phyloP scores from a whole-genome alignment of 2,329 filamentous ascomycete genomes.

The Fusarium graminum region DNA sequence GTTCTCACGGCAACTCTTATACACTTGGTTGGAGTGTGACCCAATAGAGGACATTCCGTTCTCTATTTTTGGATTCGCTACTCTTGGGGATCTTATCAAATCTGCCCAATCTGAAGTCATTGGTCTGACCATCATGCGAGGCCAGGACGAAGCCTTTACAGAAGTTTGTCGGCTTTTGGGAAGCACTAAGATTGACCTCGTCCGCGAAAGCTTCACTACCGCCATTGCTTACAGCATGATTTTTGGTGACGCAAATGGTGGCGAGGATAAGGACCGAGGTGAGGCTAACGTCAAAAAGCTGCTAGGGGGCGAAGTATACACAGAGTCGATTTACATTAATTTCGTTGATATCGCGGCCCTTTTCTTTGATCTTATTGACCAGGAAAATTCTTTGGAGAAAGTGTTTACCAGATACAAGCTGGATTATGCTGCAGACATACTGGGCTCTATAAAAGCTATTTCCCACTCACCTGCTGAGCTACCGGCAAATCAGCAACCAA shows the following conservation, averaged over 20 bases:
- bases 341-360: slow-evolving; percentile 83
- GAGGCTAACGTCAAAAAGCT: slow-evolving; percentile 76
- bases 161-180: slow-evolving; percentile 71
- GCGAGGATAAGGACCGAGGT: slow-evolving; percentile 62
- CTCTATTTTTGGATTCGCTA: slow-evolving; percentile 83
- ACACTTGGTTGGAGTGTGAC: slow-evolving; percentile 84
- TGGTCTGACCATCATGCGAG: slow-evolving; percentile 86
- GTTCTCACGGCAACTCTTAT: slow-evolving; percentile 90
- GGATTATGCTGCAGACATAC: slow-evolving; percentile 70
- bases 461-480: slow-evolving; percentile 75
- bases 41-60: slow-evolving; percentile 81
- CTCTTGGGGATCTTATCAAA: slow-evolving; percentile 74
- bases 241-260: slow-evolving; percentile 57
- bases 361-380: slow-evolving; percentile 82
- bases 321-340: slow-evolving; percentile 72
- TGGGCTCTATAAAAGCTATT: slow-evolving; percentile 77
- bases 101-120: slow-evolving; percentile 82
- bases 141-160: slow-evolving; percentile 72
- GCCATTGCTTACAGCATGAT: slow-evolving; percentile 87
- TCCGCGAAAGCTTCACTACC: slow-evolving; percentile 79
- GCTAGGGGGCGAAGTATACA: slow-evolving; percentile 75
- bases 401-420: slow-evolving; percentile 72
- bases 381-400: slow-evolving; percentile 79
- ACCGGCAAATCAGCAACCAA: slow-evolving; percentile 86
- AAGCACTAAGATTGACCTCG: slow-evolving; percentile 66